These are phyloP conservation scores for Epichloe bromicola DNA, from an alignment of 2,329 filamentous ascomycete genomes.

Conservation along the genomic window DNA sequence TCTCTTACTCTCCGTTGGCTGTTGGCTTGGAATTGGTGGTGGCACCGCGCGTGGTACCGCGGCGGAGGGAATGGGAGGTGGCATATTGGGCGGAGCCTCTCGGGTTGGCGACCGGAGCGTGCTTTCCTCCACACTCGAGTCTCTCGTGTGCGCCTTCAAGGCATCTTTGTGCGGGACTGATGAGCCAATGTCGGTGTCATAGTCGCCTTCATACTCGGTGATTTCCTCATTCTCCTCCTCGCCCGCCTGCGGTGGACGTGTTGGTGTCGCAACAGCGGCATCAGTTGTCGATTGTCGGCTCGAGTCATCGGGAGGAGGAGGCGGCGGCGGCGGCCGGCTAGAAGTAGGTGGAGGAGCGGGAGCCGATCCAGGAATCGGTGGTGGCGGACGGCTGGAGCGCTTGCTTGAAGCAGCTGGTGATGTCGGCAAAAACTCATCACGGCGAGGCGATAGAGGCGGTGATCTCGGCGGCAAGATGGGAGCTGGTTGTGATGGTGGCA, in stretches of 20 bases:
- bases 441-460: slow-evolving; percentile 22
- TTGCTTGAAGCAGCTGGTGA: slow-evolving; percentile 31
- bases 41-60: slow-evolving; percentile 46
- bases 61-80: slow-evolving; percentile 43
- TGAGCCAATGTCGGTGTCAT: slow-evolving; percentile 95
- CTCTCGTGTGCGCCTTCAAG: slow-evolving; percentile 65
- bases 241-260: slow-evolving; percentile 29
- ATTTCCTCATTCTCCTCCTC: slow-evolving; percentile 66
- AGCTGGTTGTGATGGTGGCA: slow-evolving; percentile 26
- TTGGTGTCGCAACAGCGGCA: slow-evolving; percentile 29
- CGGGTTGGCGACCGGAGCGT: slow-evolving; percentile 42
- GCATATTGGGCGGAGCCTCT: slow-evolving; percentile 31
- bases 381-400: slow-evolving; percentile 43
- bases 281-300: slow-evolving; percentile 49
- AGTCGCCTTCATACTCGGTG: slow-evolving; percentile 93
- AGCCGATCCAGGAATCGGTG: slow-evolving; percentile 46
- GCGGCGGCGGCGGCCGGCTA: slow-evolving; percentile 47
- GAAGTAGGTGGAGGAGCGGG: slow-evolving; percentile 35
- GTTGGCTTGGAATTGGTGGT: slow-evolving; percentile 52
- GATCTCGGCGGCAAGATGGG: slow-evolving; percentile 17
- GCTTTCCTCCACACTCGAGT: slow-evolving; percentile 62
- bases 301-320: slow-evolving; percentile 31
- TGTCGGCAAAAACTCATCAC: slow-evolving; percentile 28
- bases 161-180: slow-evolving; percentile 90
- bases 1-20: slow-evolving; percentile 39